Base-by-base conservation (phyloP, 495 filamentous ascomycete species). In the Gamarada debralockiae region DNA sequence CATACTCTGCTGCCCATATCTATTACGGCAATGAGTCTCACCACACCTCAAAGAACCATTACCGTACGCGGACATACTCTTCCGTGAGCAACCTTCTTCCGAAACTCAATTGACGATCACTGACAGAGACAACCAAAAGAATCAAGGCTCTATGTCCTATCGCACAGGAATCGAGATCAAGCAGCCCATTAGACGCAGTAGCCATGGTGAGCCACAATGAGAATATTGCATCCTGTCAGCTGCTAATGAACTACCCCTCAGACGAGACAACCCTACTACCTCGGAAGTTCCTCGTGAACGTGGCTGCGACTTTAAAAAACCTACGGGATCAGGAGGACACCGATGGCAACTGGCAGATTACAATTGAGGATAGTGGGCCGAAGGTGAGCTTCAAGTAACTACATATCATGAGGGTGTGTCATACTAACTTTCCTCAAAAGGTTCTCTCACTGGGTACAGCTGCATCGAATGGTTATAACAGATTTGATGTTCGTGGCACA, bases 341-440 rank as follows among this genome's bases (percentile, higher is more conserved):
- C 3, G 90, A 98, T 67, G 71, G 76, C 17, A 95, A 97, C 65
- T 84, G 84, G 72, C 90, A 97, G 67, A 98, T 98, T 64, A 97
- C 93, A 4, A 95, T 97, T 59, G 92, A 97, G 65, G 93, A 97
- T 71, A 71, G 75, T 51, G 93, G 93, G 12, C 93, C 93, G 17
- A 98, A 98, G 83, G 90, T 92, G 67, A 49, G 71, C 27, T n/a
- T 25, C 38, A 39, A 14, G 10, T 40, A 23, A 1, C 12, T 34
- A 24, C 15, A 33, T 38, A 40, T 20, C 14, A 13, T 17, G 22
- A 33, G 33, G 24, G 9, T n/a, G 38, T 18, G 31, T 18, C 43
- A 13, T 38, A 50, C 51, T 61, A 27, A 63, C 31, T 10, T 48
- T 45, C 36, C 7, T 9, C 17, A 36, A 18, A n/a, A 90, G 81